Base-by-base conservation (phyloP, 306 rosid species). In the Trifolium fragiferum region DNA sequence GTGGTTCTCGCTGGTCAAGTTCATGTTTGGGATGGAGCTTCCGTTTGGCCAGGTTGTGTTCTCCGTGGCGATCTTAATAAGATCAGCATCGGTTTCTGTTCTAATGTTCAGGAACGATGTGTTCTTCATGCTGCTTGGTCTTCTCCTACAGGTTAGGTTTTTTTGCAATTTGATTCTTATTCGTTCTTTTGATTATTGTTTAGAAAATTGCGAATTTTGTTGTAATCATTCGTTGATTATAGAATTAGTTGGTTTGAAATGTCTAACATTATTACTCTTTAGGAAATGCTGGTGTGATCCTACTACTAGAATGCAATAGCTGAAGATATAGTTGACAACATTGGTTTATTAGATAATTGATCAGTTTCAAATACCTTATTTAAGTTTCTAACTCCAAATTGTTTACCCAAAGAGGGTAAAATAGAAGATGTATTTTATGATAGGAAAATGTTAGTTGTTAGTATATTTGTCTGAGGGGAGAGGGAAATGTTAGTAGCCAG, bases 61-160 rank as follows among this genome's bases (percentile, higher is more conserved):
- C 96, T 92, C 62, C 97, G 99, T 7, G 99, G 99, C 61, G 98
- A 95, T 89, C 98, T 95, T 82, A 95, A 95, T 73, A 95, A 89
- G 87, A 92, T 92, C 84, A 89, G 88, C 5, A 79, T 92, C n/a
- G 98, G 99, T 0, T 95, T 95, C 84, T 82, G 91, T 81, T 92
- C 99, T 77, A 95, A 92, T 72, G 88, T 90, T 25, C 99, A 95
- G 90, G 99, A 95, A 41, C 90, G 99, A 2, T 87, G 89, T 53
- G 99, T 95, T 19, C 72, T 95, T 70, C 99, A 95, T 73, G 98
- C 97, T 1, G 96, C 99, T 51, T 95, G 99, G 99, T 84, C 97
- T 49, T 92, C 97, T 12, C 99, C 99, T 3, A 95, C 99, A 70
- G 99, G 98, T 92, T 86, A 44, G 66, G 7, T 18, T 38, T 8